Evolutionary conservation across 495 filamentous ascomycete genomes (phyloP).

Genomic region (Penicillium coffeae): DNA sequence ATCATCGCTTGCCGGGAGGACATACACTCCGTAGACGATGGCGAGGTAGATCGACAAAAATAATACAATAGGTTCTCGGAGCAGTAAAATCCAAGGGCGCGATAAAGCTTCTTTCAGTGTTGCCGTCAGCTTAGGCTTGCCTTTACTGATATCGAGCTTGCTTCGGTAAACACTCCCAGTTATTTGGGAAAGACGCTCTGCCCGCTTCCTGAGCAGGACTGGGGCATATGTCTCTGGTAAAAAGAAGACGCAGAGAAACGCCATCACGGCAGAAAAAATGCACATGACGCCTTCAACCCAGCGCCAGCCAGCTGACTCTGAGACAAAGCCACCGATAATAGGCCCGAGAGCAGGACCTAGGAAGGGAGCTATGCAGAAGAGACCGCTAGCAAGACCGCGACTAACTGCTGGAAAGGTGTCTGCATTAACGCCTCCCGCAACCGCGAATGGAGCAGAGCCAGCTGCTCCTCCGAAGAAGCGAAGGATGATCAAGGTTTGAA

Average conservation of each 20-base stretch:
- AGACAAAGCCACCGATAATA: slow-evolving; percentile 50
- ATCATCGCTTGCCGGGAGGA: too few species aligned
- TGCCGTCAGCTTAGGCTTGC: slow-evolving; percentile 15
- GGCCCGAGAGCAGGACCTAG: slow-evolving; percentile 53
- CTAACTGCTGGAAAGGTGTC: slow-evolving; percentile 53
- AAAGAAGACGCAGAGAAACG: slow-evolving; percentile 34
- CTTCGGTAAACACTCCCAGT: slow-evolving; percentile 51
- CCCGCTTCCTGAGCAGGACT: slow-evolving; percentile 48
- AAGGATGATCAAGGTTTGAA: slow-evolving; percentile 54
- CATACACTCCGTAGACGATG: slow-evolving; percentile 49
- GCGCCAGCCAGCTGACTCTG: slow-evolving; percentile 48
- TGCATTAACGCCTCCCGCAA: slow-evolving; percentile 56
- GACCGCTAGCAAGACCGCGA: slow-evolving; percentile 50
- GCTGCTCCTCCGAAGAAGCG: slow-evolving; percentile 62
- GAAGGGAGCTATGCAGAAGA: slow-evolving; percentile 57
- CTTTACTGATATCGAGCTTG: slow-evolving; percentile 39
- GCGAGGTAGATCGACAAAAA: slow-evolving; percentile 57
- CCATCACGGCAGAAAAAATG: slow-evolving; percentile 8
- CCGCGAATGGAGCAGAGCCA: slow-evolving; percentile 56
- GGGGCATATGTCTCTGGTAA: slow-evolving; percentile 58
- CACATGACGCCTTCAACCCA: slow-evolving; percentile 24
- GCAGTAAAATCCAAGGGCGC: slow-evolving; percentile 12
- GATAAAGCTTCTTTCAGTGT: slow-evolving; percentile 36
- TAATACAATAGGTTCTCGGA: slow-evolving; percentile 48
- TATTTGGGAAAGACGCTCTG: slow-evolving; percentile 40